Conservation (phyloP, 140 eudicot genomes). For the Senecio squalidus region DNA sequence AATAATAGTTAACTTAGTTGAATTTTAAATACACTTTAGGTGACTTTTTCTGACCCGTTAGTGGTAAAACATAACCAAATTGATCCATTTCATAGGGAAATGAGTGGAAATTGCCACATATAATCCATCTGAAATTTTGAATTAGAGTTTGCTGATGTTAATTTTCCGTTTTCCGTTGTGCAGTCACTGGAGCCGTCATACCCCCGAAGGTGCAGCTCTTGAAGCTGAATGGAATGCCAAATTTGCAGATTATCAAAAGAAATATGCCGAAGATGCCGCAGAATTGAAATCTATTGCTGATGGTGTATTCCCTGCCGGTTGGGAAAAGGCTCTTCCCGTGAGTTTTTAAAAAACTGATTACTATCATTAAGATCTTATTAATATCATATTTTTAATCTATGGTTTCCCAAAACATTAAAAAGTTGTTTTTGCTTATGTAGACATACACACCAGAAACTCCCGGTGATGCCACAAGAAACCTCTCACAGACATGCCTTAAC, state of each 20-base stretch:
- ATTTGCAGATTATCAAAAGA: conserved; percentile 80
- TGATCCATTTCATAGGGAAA: background rate
- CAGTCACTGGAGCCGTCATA: conserved; percentile 94
- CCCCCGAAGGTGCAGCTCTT: conserved; percentile 74
- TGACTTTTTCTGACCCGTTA: no score
- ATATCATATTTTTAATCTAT: background rate
- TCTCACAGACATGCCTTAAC: conserved; percentile 75
- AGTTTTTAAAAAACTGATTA: conserved; percentile 17
- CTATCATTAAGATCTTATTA: background rate
- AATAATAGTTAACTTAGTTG: no score
- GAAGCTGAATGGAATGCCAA: conserved; percentile 96
- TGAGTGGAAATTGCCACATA: background rate
- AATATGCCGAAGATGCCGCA: conserved; percentile 86
- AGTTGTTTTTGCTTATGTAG: conserved; percentile 28
- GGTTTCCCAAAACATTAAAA: background rate
- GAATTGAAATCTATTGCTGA: conserved; percentile 66
- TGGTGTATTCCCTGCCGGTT: conserved; percentile 77
- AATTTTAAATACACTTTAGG: no score
- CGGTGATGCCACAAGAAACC: conserved; percentile 88
- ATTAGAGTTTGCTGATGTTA: conserved; percentile 1
- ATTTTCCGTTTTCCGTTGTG: conserved; percentile 1
- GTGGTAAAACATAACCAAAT: background rate
- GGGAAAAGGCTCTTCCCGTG: conserved; percentile 98
- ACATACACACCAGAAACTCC: conserved; percentile 90
- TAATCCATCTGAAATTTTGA: background rate